A percentile compares a stretch with the other conserved stretches of the same genome.
Conservation (phyloP, 257 asterid genomes). For the Solanum etuberosum region DNA sequence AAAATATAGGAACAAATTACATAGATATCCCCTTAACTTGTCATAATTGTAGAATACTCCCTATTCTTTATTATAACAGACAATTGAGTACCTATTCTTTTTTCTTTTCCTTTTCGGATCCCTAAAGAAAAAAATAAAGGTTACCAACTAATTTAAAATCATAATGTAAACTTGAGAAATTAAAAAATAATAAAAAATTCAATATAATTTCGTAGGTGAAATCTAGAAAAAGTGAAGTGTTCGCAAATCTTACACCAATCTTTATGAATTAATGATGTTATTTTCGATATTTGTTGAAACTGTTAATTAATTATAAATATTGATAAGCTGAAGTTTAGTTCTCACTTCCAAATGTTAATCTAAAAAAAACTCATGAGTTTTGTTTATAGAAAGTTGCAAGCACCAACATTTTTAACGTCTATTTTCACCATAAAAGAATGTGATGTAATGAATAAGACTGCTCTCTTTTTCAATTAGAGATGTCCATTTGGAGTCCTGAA, state of each 20-base stretch:
- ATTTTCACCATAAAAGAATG: neutral
- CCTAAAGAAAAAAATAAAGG: neutral
- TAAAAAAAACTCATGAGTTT: too few species aligned
- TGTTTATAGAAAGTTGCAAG: too few species aligned
- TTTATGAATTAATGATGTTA: too few species aligned
- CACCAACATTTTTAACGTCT: neutral
- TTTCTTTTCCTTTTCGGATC: neutral
- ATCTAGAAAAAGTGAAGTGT: neutral
- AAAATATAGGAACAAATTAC: neutral
- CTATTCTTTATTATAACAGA: neutral
- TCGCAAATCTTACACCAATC: neutral
- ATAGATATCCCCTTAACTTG: neutral
- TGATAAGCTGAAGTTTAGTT: too few species aligned
- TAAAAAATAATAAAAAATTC: neutral
- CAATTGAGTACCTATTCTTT: neutral
- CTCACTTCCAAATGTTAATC: too few species aligned
- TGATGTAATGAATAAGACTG: neutral
- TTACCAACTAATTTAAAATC: neutral
- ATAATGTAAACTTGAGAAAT: neutral
- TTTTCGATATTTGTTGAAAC: too few species aligned
- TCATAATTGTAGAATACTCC: neutral
- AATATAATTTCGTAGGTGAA: too few species aligned
- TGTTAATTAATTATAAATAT: fast-evolving
- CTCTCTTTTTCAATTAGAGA: neutral
- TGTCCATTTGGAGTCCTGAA: neutral